phyloP scores from a whole-genome alignment of 306 rosid species.

The Adenanthera pavonina region DNA sequence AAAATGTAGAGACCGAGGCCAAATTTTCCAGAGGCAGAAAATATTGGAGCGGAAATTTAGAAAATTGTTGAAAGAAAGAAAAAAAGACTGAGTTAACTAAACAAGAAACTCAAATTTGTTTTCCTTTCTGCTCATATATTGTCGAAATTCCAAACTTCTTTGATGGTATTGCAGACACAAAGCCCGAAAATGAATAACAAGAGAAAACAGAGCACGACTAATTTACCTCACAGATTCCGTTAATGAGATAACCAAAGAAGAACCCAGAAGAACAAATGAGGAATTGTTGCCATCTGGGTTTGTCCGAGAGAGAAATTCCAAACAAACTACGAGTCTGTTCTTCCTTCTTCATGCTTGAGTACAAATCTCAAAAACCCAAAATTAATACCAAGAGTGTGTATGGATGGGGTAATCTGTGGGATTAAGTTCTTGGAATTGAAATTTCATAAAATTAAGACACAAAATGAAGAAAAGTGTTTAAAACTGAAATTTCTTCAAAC shows the following conservation, averaged over 20 bases:
- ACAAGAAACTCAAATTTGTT: slow-evolving; percentile 1
- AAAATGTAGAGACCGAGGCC: not conserved
- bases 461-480: not conserved
- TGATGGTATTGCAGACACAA: slow-evolving; percentile 6
- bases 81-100: slow-evolving; percentile 15
- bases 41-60: not conserved
- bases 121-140: not conserved
- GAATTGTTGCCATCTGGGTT: slow-evolving; percentile 93
- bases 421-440: not conserved
- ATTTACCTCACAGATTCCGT: slow-evolving; percentile 92
- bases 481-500: slow-evolving; percentile 1
- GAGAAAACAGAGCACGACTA: slow-evolving; percentile 20
- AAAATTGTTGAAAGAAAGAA: not conserved
- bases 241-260: slow-evolving; percentile 94
- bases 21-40: slow-evolving; percentile 20
- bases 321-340: slow-evolving; percentile 81
- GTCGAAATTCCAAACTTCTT: not conserved
- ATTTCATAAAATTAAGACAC: not conserved
- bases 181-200: slow-evolving; percentile 15
- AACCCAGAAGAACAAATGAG: slow-evolving; percentile 94
- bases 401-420: not conserved
- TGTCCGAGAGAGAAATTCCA: slow-evolving; percentile 89
- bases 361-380: slow-evolving; percentile 30
- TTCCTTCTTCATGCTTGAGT: slow-evolving; percentile 65
- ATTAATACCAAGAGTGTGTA: not conserved